Evolutionary conservation across 108 stramenopile genomes (phyloP).

Genomic region (Parmales sp.): DNA sequence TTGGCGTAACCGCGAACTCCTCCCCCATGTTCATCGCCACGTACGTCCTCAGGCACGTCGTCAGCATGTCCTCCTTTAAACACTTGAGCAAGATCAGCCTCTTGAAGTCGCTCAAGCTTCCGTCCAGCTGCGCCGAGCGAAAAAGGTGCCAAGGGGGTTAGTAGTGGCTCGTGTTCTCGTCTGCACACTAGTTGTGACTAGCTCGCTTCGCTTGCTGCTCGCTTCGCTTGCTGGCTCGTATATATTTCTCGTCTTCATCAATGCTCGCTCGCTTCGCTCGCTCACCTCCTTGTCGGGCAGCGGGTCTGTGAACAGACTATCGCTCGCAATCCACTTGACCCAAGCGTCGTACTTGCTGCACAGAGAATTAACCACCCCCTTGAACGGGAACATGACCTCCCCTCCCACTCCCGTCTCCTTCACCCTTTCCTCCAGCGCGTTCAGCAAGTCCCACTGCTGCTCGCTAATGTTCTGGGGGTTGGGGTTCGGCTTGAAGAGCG

Average conservation of each 20-base stretch:
- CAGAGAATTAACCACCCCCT: slow-evolving; percentile 22
- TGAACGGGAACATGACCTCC: slow-evolving; percentile 18
- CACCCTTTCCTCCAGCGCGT: slow-evolving; percentile 17
- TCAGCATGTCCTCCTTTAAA: slow-evolving; percentile 41
- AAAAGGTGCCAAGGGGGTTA: too few species aligned
- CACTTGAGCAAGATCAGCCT: slow-evolving; percentile 39
- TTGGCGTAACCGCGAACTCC: slow-evolving; percentile 36
- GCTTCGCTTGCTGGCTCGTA: too few species aligned
- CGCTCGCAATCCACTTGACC: slow-evolving; percentile 26
- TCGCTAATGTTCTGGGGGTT: slow-evolving; percentile 20
- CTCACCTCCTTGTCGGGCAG: slow-evolving; percentile 24
- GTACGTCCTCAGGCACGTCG: slow-evolving; percentile 25
- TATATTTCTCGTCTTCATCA: too few species aligned
- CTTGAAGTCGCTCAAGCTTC: slow-evolving; percentile 19
- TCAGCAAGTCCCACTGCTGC: slow-evolving; percentile 41
- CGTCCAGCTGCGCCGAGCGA: too few species aligned
- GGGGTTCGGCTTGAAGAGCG: slow-evolving; percentile 21
- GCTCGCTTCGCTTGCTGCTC: too few species aligned
- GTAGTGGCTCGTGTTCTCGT: too few species aligned
- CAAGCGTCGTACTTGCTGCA: slow-evolving; percentile 21
- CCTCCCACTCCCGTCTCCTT: slow-evolving; percentile 1
- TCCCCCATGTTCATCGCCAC: slow-evolving; percentile 33
- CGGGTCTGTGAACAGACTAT: slow-evolving; percentile 5
- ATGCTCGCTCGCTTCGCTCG: too few species aligned
- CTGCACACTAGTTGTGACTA: too few species aligned